Evolutionary conservation across 345 rosid genomes (phyloP).

Genomic region (Isatis tinctoria): DNA sequence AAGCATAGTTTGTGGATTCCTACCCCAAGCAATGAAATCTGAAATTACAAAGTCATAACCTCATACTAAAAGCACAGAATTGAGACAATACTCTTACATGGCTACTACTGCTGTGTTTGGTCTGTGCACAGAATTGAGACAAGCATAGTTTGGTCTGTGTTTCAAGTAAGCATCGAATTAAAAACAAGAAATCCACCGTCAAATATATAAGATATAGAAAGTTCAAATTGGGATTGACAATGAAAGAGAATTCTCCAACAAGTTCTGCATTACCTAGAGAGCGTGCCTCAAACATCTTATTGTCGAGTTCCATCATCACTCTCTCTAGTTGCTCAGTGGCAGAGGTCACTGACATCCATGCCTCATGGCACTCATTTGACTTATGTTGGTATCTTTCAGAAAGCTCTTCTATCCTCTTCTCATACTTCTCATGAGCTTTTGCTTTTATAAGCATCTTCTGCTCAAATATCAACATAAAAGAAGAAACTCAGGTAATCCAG

Average conservation of each 20-base stretch:
- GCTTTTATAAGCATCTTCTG: conserved; percentile 75
- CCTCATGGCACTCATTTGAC: conserved; percentile 92
- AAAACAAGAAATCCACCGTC: not conserved
- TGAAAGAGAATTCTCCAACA: not conserved
- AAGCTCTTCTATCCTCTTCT: conserved; percentile 82
- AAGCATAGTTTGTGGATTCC: no score
- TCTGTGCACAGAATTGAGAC: no score
- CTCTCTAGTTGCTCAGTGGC: conserved; percentile 78
- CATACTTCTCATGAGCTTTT: conserved; percentile 73
- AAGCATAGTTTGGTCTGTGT: conserved; percentile 71
- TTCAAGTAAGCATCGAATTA: conserved; percentile 17
- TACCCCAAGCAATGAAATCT: no score
- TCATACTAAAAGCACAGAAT: no score
- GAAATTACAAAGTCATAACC: no score
- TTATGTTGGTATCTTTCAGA: conserved; percentile 56
- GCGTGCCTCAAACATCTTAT: conserved; percentile 57
- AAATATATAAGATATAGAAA: not conserved
- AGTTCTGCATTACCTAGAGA: conserved; percentile 57
- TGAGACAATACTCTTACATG: no score
- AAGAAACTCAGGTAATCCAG: not conserved
- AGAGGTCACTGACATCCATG: conserved; percentile 91
- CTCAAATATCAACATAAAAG: conserved; percentile 19
- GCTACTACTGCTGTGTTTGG: no score
- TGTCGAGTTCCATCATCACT: conserved; percentile 89
- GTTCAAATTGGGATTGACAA: not conserved